Evolutionary conservation across 768 basidiomycete genomes (phyloP), one percentile per base, ranked within the genome.

Genomic region (Daedaleopsis sinensis): DNA sequence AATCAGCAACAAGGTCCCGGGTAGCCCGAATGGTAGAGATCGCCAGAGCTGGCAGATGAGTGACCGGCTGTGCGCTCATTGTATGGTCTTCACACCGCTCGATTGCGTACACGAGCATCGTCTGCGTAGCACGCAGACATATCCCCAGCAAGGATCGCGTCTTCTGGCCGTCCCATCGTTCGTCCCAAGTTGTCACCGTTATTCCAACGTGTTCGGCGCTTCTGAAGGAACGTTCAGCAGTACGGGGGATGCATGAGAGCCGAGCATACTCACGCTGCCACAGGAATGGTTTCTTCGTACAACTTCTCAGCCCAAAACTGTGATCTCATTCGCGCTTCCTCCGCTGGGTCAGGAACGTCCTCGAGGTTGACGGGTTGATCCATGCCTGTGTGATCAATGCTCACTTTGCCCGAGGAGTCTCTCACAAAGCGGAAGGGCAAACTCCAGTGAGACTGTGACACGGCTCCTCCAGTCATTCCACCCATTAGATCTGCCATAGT

Each of bases 281-380:
- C 70, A 0, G 78, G 65, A 18, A 86, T 76, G n/a, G 81, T 76
- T 55, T 82, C 79, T 15, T 80, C 77, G 55, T 79, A 72, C 16
- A 93, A 64, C 53, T 74, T 79, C 65, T 92, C 85, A 73, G 88
- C 83, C 91, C 91, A 93, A 68, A 85, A 89, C 0, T 85, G 79
- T 1, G 89, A 82, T 55, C 84, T 85, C 85, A 91, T 88, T 61
- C 65, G 62, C 15, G 43, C 59, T 32, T 62, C 57, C 35, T 67
- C 67, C 1, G 69, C 65, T 15, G 67, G 57, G 23, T 68, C 64
- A 5, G 58, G 57, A 6, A 59, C 62, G 12, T 62, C 62, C 37
- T 68, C 71, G 11, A 59, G 51, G 32, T 55, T 57, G 13, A 54
- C 52, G 5, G 47, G n/a, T 19, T 50, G 58, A 11, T 46, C 39